Conservation (phyloP, 139 green algal species). For the Spirogloea muscicola region DNA sequence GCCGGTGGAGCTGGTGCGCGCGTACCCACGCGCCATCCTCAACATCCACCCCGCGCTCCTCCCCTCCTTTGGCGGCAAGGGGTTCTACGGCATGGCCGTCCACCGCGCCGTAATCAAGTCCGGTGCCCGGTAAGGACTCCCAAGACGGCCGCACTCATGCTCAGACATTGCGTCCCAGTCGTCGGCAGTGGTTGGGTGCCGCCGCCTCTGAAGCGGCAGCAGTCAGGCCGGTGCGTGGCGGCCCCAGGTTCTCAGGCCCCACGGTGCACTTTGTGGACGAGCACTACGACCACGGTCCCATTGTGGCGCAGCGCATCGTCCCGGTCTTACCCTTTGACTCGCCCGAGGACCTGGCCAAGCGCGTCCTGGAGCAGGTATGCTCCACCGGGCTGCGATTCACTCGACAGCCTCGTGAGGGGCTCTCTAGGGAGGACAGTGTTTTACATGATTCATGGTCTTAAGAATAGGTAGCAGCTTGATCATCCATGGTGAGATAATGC, state of each 20-base stretch:
- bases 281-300: constrained; percentile 90
- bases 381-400: too few relatives aligned
- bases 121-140: constrained; percentile 62
- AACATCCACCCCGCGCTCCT: constrained; percentile 98
- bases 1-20: constrained; percentile 67
- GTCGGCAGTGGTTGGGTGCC: too few relatives aligned
- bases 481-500: too few relatives aligned
- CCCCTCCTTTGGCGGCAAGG: constrained; percentile 93
- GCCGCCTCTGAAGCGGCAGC: too few relatives aligned
- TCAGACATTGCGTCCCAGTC: too few relatives aligned
- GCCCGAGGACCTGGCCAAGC: constrained; percentile 66
- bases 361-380: constrained; percentile 79
- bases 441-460: too few relatives aligned
- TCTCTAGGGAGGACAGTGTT: too few relatives aligned
- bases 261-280: constrained; percentile 99
- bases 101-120: constrained; percentile 86
- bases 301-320: constrained; percentile 86
- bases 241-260: constrained; percentile 64
- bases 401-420: too few relatives aligned
- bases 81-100: constrained; percentile 85
- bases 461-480: too few relatives aligned
- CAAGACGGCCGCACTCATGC: too few relatives aligned
- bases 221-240: too few relatives aligned
- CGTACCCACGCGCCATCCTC: constrained; percentile 76
- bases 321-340: constrained; percentile 79